A percentile compares a stretch with the other conserved stretches of the same genome.
These are phyloP conservation scores for Aurantiochytrium sp. DNA, from an alignment of 108 stramenopile genomes.

Conservation along the genomic window DNA sequence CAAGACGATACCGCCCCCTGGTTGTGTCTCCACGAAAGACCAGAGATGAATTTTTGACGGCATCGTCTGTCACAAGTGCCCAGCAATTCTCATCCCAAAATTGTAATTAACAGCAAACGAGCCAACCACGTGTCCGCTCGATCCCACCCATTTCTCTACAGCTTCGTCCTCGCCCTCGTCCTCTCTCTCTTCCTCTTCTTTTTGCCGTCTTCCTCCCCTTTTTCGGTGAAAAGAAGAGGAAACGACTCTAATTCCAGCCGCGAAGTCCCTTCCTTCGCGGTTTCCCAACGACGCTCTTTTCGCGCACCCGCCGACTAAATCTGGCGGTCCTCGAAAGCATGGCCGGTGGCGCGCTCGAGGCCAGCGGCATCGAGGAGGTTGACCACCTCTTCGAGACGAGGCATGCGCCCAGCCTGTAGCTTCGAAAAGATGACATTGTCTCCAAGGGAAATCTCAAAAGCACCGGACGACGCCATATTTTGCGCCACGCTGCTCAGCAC, in stretches of 20 bases:
- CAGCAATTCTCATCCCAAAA: not conserved
- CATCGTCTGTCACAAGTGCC: not conserved
- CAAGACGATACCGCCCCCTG: not conserved
- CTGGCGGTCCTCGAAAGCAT: not conserved
- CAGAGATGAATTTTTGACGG: not conserved
- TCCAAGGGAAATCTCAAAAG: not conserved
- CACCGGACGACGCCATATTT: not conserved
- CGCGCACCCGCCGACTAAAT: not conserved
- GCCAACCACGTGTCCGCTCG: too few species aligned
- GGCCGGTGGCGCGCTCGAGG: not conserved
- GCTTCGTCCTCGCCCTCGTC: too few species aligned
- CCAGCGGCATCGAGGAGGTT: not conserved
- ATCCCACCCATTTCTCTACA: too few species aligned
- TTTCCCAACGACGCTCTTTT: too few species aligned
- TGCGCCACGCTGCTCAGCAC: not conserved
- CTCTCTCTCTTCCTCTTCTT: too few species aligned
- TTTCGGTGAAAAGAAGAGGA: too few species aligned
- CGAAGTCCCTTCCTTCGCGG: too few species aligned
- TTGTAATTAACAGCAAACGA: too few species aligned
- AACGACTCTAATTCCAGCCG: too few species aligned
- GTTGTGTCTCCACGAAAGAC: not conserved
- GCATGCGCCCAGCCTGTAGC: not conserved
- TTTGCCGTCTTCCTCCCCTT: too few species aligned
- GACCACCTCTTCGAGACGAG: not conserved
- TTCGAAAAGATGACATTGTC: not conserved